Conservation (phyloP, 208 protist species). For the Phytomonas francai region DNA sequence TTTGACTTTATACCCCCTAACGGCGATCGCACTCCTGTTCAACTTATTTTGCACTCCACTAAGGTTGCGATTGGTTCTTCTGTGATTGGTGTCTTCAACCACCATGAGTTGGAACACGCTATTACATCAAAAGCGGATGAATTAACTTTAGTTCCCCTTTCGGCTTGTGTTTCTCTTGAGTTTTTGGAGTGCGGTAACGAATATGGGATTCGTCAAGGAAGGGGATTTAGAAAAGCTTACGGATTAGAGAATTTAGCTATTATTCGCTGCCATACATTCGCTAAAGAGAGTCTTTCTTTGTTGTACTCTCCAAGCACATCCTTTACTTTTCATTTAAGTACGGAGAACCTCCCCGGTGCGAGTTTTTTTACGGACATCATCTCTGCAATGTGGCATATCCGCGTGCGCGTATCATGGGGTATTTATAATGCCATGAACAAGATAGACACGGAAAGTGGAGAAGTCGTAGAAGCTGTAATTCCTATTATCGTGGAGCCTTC, state of each 20-base stretch:
- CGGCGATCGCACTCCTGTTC: not conserved
- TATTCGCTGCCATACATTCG: constrained; percentile 13
- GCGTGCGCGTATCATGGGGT: constrained; percentile 14
- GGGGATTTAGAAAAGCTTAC: constrained; percentile 7
- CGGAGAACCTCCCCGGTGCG: not conserved
- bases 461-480: not conserved
- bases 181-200: constrained; percentile 25
- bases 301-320: constrained; percentile 13
- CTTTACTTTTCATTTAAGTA: constrained; percentile 14
- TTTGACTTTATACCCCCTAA: not conserved
- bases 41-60: not conserved
- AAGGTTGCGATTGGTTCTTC: not conserved
- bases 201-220: constrained; percentile 4
- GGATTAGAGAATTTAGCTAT: constrained; percentile 16
- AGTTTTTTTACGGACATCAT: constrained; percentile 6
- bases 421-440: not conserved
- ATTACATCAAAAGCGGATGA: not conserved
- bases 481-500: not conserved
- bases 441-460: not conserved
- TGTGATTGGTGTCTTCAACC: not conserved
- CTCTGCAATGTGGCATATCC: constrained; percentile 25
- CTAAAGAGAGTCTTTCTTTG: constrained; percentile 16
- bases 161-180: constrained; percentile 12
- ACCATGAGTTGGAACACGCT: not conserved
- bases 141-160: not conserved